Base-by-base conservation (phyloP, 768 basidiomycete genomes). In the Chalciporus pseudorubinellus region DNA sequence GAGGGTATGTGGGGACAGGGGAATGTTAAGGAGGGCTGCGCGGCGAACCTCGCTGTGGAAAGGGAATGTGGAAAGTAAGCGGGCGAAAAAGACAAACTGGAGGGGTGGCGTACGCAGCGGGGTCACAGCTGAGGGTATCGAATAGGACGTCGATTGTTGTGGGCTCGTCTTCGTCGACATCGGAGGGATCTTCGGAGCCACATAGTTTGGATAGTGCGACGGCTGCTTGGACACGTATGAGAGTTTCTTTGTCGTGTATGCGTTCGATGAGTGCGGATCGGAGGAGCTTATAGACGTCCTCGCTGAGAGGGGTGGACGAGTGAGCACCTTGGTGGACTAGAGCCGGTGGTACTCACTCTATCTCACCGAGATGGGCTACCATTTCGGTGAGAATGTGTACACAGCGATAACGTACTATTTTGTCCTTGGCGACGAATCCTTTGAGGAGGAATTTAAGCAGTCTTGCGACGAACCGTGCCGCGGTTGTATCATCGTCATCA, bases 361-460 rank as follows among this genome's bases (percentile, higher is more conserved):
- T 78, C 70, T 87, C 87, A 7, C 91, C 91, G 0, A 97, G 73
- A 50, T 85, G 80, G 1, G 82, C 78, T 12, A 95, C 81, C 78
- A 93, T 85, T 59, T 89, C 85, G 0, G 87, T 82, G 13, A 91
- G 77, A n/a, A 84, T 71, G 47, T 89, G 85, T 2, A 90, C 74
- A 28, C 84, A 84, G 18, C 95, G 83, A 63, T 84, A 95, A 6
- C 95, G 81, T 34, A 91, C 84, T 39, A 76, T 77, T 71, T 95
- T 98, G 72, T 95, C 92, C 66, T 93, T 95, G 4, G 92, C 85
- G 16, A 74, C 59, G 67, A 92, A 92, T 3, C 92, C 94, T 51
- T 78, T 77, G 52, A 93, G 71, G 24, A 95, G 76, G 62, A 84
- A 91, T 43, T 79, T 79, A 39, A 94, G 72, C 8, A 93, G 71